A percentile compares a stretch with the other conserved stretches of the same genome.
Conservation (phyloP, 495 filamentous ascomycete species). For the Durotheca rogersii region DNA sequence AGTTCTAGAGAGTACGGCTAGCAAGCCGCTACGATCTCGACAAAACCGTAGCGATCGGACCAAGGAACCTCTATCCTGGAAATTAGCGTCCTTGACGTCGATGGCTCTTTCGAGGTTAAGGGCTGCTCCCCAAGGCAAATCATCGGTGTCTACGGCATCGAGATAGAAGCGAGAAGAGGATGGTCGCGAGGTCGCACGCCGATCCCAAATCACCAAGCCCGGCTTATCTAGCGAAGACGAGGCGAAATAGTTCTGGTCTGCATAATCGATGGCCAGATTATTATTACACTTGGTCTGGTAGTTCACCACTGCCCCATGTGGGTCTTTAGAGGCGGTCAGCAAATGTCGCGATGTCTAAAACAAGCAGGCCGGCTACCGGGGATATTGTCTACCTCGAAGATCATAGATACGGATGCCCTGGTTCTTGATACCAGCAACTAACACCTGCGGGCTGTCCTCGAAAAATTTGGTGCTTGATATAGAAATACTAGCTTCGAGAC, state of each 20-base stretch:
- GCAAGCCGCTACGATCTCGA: slow-evolving; percentile 66
- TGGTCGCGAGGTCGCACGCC: slow-evolving; percentile 61
- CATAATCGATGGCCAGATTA: slow-evolving; percentile 84
- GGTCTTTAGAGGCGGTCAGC: slow-evolving; percentile 42
- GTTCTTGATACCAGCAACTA: slow-evolving; percentile 83
- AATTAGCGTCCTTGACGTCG: slow-evolving; percentile 49
- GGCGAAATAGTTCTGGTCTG: slow-evolving; percentile 92
- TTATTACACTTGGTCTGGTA: slow-evolving; percentile 84
- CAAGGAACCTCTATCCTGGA: slow-evolving; percentile 45
- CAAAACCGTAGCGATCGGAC: slow-evolving; percentile 83
- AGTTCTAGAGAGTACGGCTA: slow-evolving; percentile 74
- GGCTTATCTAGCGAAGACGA: slow-evolving; percentile 69
- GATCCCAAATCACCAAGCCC: slow-evolving; percentile 89
- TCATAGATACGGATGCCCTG: slow-evolving; percentile 88
- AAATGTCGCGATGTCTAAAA: slow-evolving; percentile 2
- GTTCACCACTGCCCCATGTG: slow-evolving; percentile 53
- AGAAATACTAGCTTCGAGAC: slow-evolving; percentile 75
- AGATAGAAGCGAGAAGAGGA: slow-evolving; percentile 46
- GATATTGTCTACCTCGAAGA: slow-evolving; percentile 64
- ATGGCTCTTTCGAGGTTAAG: slow-evolving; percentile 69
- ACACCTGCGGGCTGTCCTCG: slow-evolving; percentile 73
- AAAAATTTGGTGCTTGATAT: slow-evolving; percentile 94
- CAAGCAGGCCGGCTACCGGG: background rate
- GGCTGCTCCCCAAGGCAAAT: slow-evolving; percentile 57
- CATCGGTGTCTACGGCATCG: slow-evolving; percentile 49